Percentiles rank a stretch among this genome's conserved stretches.
Evolutionary conservation across 1,284 basidiomycete species (phyloP).

Genomic region (Tilletia setariae): DNA sequence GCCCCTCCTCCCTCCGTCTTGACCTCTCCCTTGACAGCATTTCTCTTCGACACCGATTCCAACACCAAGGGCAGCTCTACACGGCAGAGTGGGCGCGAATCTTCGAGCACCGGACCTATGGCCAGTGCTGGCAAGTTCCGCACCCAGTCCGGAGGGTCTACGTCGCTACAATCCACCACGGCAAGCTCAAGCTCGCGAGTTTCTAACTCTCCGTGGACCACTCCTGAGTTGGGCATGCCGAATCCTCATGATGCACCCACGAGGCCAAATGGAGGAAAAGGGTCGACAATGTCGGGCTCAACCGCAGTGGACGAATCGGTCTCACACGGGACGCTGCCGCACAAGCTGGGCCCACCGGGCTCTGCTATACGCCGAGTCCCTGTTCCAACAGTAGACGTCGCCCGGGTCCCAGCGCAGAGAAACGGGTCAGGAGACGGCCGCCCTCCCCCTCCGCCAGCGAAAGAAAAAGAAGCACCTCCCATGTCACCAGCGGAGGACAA

Average conservation of each 20-base stretch:
- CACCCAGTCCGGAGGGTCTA: background rate
- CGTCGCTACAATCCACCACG: background rate
- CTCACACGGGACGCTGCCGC: too few species aligned
- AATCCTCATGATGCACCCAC: background rate
- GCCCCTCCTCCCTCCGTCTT: background rate
- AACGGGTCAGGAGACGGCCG: too few species aligned
- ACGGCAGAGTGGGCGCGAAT: background rate
- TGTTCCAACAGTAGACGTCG: too few species aligned
- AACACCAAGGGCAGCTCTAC: background rate
- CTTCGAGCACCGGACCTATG: background rate
- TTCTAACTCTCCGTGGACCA: background rate
- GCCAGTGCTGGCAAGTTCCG: background rate
- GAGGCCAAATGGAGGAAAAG: too few species aligned
- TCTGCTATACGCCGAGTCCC: too few species aligned
- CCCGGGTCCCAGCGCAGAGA: too few species aligned
- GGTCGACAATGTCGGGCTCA: too few species aligned
- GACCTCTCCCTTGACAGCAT: background rate
- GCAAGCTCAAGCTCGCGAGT: background rate
- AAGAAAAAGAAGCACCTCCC: background rate
- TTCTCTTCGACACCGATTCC: background rate
- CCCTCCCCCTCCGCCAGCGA: too few species aligned
- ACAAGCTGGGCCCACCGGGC: too few species aligned
- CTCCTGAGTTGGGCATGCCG: background rate
- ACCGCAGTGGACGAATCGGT: too few species aligned
- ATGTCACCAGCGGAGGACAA: background rate